Evolutionary conservation across 1,139 yeast genomes (phyloP).

Genomic region (Nadsonia starkeyi-henricii): DNA sequence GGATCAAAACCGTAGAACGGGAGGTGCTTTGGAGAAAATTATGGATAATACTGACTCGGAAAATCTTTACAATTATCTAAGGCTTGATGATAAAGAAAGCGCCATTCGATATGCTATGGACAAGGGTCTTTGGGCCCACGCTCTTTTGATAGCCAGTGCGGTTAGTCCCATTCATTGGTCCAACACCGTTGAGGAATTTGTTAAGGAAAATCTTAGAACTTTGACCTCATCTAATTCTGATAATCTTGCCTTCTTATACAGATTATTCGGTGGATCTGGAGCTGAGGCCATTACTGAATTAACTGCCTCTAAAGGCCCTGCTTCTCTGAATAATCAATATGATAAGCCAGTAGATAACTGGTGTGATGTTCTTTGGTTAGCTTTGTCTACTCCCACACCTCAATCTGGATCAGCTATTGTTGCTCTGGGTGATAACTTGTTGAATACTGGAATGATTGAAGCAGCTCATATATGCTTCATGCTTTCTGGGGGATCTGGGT

Average conservation of each 20-base stretch:
- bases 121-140: conserved; percentile 64
- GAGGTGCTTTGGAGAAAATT: conserved; percentile 13
- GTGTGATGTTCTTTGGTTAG: conserved; percentile 21
- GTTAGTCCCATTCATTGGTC: conserved; percentile 51
- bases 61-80: neutral
- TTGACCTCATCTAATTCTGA: conserved; percentile 29
- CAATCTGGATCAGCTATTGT: conserved; percentile 21
- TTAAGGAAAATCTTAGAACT: conserved; percentile 29
- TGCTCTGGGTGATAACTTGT: conserved; percentile 22
- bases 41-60: conserved; percentile 30
- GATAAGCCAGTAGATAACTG: conserved; percentile 13
- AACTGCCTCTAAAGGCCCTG: conserved; percentile 12
- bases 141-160: conserved; percentile 55
- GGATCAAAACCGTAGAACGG: conserved; percentile 7
- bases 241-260: conserved; percentile 48
- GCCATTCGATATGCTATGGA: conserved; percentile 54
- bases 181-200: conserved; percentile 39
- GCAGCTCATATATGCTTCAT: conserved; percentile 22
- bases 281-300: conserved; percentile 40
- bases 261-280: conserved; percentile 52
- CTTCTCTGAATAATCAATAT: conserved; percentile 11
- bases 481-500: conserved; percentile 16
- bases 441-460: conserved; percentile 17
- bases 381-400: conserved; percentile 21
- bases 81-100: conserved; percentile 43